These are phyloP conservation scores for Colletotrichum sp. DNA, from an alignment of 2,329 filamentous ascomycete species.

Conservation along the genomic window DNA sequence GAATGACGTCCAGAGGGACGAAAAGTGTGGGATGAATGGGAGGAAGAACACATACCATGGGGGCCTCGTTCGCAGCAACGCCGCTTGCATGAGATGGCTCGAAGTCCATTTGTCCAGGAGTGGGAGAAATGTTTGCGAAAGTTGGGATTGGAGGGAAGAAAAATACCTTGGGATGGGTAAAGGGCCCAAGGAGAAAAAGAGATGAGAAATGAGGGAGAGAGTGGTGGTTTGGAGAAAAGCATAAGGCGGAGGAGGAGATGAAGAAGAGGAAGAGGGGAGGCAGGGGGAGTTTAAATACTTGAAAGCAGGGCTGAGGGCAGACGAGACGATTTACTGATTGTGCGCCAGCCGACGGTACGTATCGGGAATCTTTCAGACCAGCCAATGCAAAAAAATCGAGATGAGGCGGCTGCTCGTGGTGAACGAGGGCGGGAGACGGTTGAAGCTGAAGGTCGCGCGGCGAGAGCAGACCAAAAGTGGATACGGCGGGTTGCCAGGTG, in stretches of 20 bases:
- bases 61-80: background rate
- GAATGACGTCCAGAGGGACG: too few relatives aligned
- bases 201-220: accelerated
- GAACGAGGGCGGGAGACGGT: background rate
- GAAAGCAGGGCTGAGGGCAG: background rate
- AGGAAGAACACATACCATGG: background rate
- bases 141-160: background rate
- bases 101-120: background rate
- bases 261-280: accelerated
- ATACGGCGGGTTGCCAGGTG: background rate
- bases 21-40: background rate
- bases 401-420: background rate
- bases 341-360: background rate
- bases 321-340: background rate
- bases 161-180: background rate
- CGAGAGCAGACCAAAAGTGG: background rate
- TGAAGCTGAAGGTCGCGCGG: background rate
- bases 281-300: background rate
- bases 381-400: background rate
- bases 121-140: background rate
- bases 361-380: background rate
- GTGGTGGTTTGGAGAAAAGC: background rate
- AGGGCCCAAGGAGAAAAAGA: background rate
- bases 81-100: background rate
- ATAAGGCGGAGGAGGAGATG: background rate